phyloP scores from a whole-genome alignment of 1,139 yeast species.

The Arxiozyma heterogenica region DNA sequence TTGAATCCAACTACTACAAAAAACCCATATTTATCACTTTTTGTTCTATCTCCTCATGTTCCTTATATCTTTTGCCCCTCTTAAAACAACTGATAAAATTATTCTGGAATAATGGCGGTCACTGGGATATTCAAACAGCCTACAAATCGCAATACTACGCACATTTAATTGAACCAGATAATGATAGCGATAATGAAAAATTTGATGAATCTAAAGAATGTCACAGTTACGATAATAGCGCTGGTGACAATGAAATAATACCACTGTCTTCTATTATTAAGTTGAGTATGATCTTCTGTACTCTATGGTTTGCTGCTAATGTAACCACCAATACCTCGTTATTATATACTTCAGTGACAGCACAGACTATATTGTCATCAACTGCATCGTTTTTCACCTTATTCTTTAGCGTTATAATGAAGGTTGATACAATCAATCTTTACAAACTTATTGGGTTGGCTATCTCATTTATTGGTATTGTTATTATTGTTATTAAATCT shows the following conservation, averaged over 20 bases:
- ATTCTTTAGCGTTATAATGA: constrained; percentile 62
- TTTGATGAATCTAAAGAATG: not conserved
- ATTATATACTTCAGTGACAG: constrained; percentile 81
- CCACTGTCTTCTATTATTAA: constrained; percentile 21
- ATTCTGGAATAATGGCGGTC: not conserved
- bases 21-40: constrained; percentile 92
- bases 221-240: not conserved
- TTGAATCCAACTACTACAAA: constrained; percentile 58
- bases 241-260: constrained; percentile 35
- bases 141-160: not conserved
- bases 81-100: constrained; percentile 5
- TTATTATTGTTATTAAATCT: constrained; percentile 54
- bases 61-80: constrained; percentile 61
- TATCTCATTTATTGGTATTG: constrained; percentile 68
- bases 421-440: constrained; percentile 58
- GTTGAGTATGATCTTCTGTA: constrained; percentile 68
- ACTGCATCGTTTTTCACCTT: constrained; percentile 90
- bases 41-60: constrained; percentile 76
- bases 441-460: constrained; percentile 61
- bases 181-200: constrained; percentile 4
- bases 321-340: constrained; percentile 79
- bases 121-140: constrained; percentile 1
- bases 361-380: constrained; percentile 84
- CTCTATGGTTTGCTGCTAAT: constrained; percentile 85
- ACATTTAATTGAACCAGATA: constrained; percentile 5